Percentiles rank a stretch among this genome's conserved stretches.
Evolutionary conservation across 2,329 filamentous ascomycete genomes (phyloP).

Genomic region (Fusarium liriodendri): DNA sequence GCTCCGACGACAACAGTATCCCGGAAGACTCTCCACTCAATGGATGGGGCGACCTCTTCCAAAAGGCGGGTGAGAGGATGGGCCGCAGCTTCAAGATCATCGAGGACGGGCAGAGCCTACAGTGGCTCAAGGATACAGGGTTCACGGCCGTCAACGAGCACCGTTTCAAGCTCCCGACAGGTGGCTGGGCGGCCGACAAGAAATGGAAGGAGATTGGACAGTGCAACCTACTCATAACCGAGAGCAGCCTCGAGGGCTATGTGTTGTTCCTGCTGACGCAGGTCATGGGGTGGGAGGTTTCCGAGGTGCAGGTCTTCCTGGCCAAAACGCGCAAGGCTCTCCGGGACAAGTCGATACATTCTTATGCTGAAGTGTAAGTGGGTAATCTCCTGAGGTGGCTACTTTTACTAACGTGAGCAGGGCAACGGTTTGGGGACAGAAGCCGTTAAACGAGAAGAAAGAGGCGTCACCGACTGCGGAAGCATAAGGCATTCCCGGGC

Average conservation of each 20-base stretch:
- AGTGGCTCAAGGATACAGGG: neutral
- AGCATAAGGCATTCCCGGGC: neutral
- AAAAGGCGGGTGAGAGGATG: conserved; percentile 41
- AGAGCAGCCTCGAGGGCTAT: neutral
- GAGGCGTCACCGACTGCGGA: neutral
- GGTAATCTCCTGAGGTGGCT: neutral
- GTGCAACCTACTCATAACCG: conserved; percentile 42
- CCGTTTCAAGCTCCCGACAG: conserved; percentile 41
- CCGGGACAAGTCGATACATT: conserved; percentile 32
- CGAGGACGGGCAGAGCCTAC: conserved; percentile 32
- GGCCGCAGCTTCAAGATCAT: conserved; percentile 44
- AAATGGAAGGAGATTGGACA: conserved; percentile 40
- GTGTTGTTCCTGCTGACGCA: neutral
- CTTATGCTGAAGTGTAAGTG: conserved; percentile 41
- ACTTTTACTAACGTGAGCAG: neutral
- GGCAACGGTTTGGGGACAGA: conserved; percentile 4
- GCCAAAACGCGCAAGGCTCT: conserved; percentile 41
- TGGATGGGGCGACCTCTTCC: conserved; percentile 40
- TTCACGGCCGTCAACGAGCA: conserved; percentile 35
- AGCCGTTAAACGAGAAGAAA: neutral
- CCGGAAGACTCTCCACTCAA: conserved; percentile 35
- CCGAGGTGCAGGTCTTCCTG: conserved; percentile 35
- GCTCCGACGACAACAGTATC: conserved; percentile 45
- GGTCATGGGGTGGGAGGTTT: neutral
- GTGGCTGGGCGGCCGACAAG: conserved; percentile 38